Conservation (phyloP, 306 rosid species). For the Abrus precatorius region DNA sequence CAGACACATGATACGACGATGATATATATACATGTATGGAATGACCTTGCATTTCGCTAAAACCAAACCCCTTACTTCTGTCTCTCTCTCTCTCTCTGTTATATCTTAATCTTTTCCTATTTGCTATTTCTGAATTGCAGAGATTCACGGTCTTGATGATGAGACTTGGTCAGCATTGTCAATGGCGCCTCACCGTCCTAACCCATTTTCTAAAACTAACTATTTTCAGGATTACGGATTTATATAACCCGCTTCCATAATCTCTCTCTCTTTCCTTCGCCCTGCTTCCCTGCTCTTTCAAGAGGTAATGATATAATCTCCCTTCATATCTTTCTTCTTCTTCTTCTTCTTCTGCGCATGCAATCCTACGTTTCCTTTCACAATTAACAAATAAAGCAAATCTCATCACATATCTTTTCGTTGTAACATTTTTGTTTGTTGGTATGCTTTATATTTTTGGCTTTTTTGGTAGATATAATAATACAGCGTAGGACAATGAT, state of each 20-base stretch:
- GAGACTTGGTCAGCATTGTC: constrained; percentile 59
- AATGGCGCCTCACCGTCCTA: constrained; percentile 43
- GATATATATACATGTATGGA: background rate
- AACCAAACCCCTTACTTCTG: background rate
- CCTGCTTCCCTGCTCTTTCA: constrained; percentile 33
- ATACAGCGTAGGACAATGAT: constrained; percentile 9
- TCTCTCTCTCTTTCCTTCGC: constrained; percentile 39
- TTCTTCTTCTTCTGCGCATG: background rate
- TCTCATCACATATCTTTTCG: background rate
- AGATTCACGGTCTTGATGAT: constrained; percentile 41
- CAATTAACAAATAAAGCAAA: background rate
- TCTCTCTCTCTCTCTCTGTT: background rate
- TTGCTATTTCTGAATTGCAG: constrained; percentile 48
- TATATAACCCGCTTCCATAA: constrained; percentile 39
- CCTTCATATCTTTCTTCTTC: background rate
- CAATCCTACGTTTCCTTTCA: background rate
- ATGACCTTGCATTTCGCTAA: background rate
- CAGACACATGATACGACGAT: background rate
- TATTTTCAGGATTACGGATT: constrained; percentile 41
- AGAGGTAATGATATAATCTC: constrained; percentile 44
- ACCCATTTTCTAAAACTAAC: constrained; percentile 48
- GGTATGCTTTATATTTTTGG: background rate
- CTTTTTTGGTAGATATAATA: background rate
- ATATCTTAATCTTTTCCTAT: background rate
- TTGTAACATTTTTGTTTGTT: background rate